These are phyloP conservation scores for Erodium moschatum DNA, from an alignment of 441 rosid species.

Conservation along the genomic window DNA sequence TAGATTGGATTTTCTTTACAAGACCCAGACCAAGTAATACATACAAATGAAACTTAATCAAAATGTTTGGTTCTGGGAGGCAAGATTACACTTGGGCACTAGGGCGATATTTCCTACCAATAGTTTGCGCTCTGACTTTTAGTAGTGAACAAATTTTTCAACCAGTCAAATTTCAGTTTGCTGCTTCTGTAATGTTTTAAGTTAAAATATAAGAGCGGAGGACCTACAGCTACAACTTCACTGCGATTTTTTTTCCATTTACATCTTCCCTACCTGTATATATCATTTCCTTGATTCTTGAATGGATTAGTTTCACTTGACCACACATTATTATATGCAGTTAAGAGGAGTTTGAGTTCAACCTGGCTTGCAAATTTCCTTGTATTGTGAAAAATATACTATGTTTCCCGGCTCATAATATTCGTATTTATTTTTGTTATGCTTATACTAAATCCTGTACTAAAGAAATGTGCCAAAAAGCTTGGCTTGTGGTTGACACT, in stretches of 20 bases:
- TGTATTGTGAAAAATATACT: neutral
- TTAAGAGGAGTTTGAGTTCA: neutral
- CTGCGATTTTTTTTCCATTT: neutral
- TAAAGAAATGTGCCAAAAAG: constrained; percentile 1
- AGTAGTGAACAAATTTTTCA: neutral
- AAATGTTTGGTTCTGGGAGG: neutral
- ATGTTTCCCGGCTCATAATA: neutral
- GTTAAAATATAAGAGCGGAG: neutral
- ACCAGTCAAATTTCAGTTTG: neutral
- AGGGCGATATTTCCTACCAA: neutral
- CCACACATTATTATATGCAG: neutral
- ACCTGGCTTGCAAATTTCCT: neutral
- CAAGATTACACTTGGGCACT: neutral
- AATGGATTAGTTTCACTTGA: neutral
- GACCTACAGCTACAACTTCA: neutral
- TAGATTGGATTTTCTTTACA: neutral
- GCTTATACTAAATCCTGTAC: neutral
- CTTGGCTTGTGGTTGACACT: constrained; percentile 13
- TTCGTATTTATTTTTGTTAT: neutral
- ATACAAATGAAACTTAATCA: neutral
- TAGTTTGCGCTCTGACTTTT: neutral
- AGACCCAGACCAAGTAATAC: neutral
- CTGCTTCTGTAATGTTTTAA: neutral
- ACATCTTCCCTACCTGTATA: neutral
- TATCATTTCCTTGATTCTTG: neutral